Evolutionary conservation across 2,329 filamentous ascomycete genomes (phyloP).

Genomic region (Ambrosiella cleistominuta): DNA sequence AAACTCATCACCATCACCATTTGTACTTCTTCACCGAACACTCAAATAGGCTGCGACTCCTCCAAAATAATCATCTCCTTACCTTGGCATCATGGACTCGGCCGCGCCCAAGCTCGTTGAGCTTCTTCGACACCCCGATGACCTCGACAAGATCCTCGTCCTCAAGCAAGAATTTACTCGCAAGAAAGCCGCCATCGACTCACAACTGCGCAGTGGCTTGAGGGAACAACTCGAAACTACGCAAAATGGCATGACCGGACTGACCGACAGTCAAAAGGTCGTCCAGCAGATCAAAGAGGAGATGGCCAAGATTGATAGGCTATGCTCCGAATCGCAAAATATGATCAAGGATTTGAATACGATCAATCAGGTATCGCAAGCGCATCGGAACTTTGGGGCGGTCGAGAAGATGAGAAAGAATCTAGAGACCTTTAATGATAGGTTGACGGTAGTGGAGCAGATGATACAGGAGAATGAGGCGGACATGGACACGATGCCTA

Average conservation of each 20-base stretch:
- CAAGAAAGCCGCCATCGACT: constrained; percentile 84
- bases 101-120: constrained; percentile 70
- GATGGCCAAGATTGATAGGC: constrained; percentile 94
- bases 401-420: constrained; percentile 87
- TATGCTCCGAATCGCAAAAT: constrained; percentile 91
- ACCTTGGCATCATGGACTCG: constrained; percentile 37
- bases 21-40: too few relatives aligned
- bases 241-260: constrained; percentile 76
- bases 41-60: not conserved
- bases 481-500: constrained; percentile 79
- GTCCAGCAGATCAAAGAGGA: constrained; percentile 92
- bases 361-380: constrained; percentile 81
- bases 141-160: constrained; percentile 84
- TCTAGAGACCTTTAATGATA: constrained; percentile 69
- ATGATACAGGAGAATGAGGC: constrained; percentile 71
- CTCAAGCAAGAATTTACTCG: constrained; percentile 85
- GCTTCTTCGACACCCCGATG: constrained; percentile 84
- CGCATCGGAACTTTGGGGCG: constrained; percentile 88
- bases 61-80: not conserved
- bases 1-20: too few relatives aligned
- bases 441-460: constrained; percentile 56
- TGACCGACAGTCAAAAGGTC: constrained; percentile 78
- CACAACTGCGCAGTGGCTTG: constrained; percentile 72
- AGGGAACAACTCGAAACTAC: constrained; percentile 89
- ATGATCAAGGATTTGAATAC: constrained; percentile 95